Base-by-base conservation (phyloP, 73 alveolate species). In the Uronychia binucleata region DNA sequence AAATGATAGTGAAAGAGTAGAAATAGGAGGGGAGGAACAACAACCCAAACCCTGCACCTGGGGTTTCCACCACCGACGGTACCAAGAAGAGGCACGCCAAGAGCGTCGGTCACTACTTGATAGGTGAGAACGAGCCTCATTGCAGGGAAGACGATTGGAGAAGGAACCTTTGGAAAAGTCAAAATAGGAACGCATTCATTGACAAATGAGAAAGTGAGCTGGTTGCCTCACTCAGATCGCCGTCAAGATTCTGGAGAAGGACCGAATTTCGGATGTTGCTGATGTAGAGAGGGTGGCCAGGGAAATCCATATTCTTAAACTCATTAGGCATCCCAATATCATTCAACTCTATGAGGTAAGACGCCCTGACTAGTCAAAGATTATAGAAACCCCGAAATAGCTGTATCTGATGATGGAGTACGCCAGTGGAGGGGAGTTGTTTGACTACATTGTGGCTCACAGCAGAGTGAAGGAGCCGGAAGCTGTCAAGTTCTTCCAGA, bases 391-490 rank as follows among this genome's bases (percentile, higher is more conserved):
- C 34, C 74, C 78, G 25, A 82, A 93, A 8, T 77, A 93, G 60
- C 91, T 93, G 59, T 94, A 80, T 82, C 84, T 96, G 79, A 92
- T 96, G 77, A 94, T 96, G 98, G 99, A 96, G 92, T 92, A 88
- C 60, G 96, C 95, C 26, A 75, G 83, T 28, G 98, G 97, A 1
- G 99, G 99, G 1, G 99, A 96, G 88, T 94, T 96, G 30, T 96
- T 96, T 87, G 88, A 94, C 84, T 89, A 96, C 83, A 96, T 96
- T 34, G 98, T 94, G 25, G 77, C 93, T 75, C 83, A 92, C 60
- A 90, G 81, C 78, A 79, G 95, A 86, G 82, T 96, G 34, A 58
- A 81, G 1, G 99, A 96, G 88, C 46, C 74, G 28, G 99, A 96
- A 83, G 88, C 99, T 11, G 86, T 95, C 25, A 77, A 79, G 57